Evolutionary conservation across 352 stramenopile genomes (phyloP).

Genomic region (Phytophthora fragariae): DNA sequence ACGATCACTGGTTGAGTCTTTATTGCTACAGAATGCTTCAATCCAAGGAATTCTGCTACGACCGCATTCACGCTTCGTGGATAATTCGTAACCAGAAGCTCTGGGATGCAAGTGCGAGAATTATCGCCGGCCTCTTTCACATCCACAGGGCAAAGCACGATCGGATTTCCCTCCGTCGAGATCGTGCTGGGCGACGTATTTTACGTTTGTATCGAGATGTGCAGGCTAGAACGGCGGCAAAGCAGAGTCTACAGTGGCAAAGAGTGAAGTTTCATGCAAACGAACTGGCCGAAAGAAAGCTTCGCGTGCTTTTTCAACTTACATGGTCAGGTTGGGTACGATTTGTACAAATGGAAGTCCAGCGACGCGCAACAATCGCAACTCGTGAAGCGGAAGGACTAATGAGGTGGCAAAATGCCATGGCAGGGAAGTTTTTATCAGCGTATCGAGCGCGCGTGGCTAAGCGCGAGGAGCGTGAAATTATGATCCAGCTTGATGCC

Average conservation of each 20-base stretch:
- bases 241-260: slow-evolving; percentile 33
- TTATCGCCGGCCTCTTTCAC: slow-evolving; percentile 41
- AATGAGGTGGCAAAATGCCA: slow-evolving; percentile 13
- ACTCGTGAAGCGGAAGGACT: slow-evolving; percentile 14
- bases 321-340: slow-evolving; percentile 8
- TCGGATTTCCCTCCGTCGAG: slow-evolving; percentile 25
- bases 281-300: slow-evolving; percentile 16
- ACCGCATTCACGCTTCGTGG: slow-evolving; percentile 49
- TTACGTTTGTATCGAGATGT: slow-evolving; percentile 30
- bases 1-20: not conserved
- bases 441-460: slow-evolving; percentile 15
- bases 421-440: slow-evolving; percentile 10
- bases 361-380: slow-evolving; percentile 14
- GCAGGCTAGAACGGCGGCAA: slow-evolving; percentile 31
- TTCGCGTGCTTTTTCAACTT: slow-evolving; percentile 3
- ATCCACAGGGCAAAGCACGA: slow-evolving; percentile 43
- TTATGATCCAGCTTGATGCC: slow-evolving; percentile 15
- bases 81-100: slow-evolving; percentile 25
- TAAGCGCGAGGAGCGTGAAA: slow-evolving; percentile 1
- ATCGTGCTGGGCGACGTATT: slow-evolving; percentile 42
- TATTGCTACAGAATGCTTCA: slow-evolving; percentile 29
- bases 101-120: slow-evolving; percentile 28
- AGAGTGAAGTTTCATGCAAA: slow-evolving; percentile 18
- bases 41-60: slow-evolving; percentile 50
- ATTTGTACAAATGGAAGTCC: slow-evolving; percentile 9